Evolutionary conservation across 352 stramenopile species (phyloP).

Genomic region (Phytopythium vexans): DNA sequence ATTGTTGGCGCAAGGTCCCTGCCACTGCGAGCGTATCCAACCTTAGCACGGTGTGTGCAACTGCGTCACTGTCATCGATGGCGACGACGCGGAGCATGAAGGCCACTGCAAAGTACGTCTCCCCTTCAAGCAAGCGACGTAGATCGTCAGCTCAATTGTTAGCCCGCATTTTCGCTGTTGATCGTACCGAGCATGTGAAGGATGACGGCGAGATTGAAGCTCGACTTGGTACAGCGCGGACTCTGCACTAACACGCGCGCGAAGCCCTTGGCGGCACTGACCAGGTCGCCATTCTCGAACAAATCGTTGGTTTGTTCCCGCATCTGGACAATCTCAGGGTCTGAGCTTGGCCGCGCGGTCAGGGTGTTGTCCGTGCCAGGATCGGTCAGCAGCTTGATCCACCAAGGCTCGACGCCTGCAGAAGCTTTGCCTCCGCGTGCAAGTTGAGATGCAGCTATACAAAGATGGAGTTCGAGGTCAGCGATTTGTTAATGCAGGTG

Average conservation of each 20-base stretch:
- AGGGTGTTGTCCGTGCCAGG: not conserved
- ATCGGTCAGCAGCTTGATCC: not conserved
- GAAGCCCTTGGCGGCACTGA: slow-evolving; percentile 43
- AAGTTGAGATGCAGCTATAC: not conserved
- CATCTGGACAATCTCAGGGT: slow-evolving; percentile 29
- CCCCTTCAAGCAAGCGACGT: slow-evolving; percentile 19
- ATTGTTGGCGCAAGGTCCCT: not conserved
- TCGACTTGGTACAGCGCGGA: slow-evolving; percentile 58
- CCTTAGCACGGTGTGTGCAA: slow-evolving; percentile 75
- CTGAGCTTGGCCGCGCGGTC: not conserved
- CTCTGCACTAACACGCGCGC: slow-evolving; percentile 39
- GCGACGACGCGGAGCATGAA: slow-evolving; percentile 72
- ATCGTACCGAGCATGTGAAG: slow-evolving; percentile 55
- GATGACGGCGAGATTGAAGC: slow-evolving; percentile 78
- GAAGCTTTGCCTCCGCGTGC: not conserved
- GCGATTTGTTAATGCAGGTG: too few relatives aligned
- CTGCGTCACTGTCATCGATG: slow-evolving; percentile 59
- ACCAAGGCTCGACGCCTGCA: slow-evolving; percentile 3
- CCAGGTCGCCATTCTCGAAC: slow-evolving; percentile 57
- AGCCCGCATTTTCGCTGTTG: not conserved
- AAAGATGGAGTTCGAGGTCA: too few relatives aligned
- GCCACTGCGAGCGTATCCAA: not conserved
- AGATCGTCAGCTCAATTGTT: not conserved
- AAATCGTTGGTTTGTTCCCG: slow-evolving; percentile 31
- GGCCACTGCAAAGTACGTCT: slow-evolving; percentile 62